These are phyloP conservation scores for Penicillium ochrochloron DNA, from an alignment of 495 filamentous ascomycete species.

Conservation along the genomic window DNA sequence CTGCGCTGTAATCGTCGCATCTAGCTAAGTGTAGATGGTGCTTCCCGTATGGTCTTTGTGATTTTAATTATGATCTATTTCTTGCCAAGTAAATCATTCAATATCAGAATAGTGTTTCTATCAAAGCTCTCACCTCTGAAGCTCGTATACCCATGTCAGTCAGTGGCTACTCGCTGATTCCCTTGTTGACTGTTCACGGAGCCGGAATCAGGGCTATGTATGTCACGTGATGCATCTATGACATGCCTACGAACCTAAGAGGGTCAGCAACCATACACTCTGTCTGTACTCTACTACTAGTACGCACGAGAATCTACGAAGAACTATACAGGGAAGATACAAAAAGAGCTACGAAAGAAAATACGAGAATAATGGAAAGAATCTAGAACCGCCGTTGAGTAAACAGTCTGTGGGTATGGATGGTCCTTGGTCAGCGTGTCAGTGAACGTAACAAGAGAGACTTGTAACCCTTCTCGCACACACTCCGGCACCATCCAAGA, in stretches of 20 bases:
- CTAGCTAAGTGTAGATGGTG: neutral
- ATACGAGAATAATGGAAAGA: neutral
- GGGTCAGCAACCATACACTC: slow-evolving; percentile 2
- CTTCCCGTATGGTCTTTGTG: neutral
- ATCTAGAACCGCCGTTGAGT: neutral
- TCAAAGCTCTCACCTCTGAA: neutral
- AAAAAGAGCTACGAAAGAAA: neutral
- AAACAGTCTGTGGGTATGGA: neutral
- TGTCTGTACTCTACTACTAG: neutral
- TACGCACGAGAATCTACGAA: neutral
- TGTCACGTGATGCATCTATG: neutral
- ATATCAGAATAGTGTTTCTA: slow-evolving; percentile 13
- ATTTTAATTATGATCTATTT: slow-evolving; percentile 1
- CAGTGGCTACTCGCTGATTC: neutral
- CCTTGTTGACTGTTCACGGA: neutral
- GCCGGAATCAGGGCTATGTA: neutral
- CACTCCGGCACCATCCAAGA: neutral
- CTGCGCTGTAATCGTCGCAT: slow-evolving; percentile 10
- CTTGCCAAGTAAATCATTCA: slow-evolving; percentile 14
- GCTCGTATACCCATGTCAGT: neutral
- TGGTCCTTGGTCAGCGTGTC: neutral
- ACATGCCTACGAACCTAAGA: neutral
- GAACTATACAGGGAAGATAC: neutral
- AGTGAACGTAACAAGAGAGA: neutral
- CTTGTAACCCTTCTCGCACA: neutral